Base-by-base conservation (phyloP, 2,329 filamentous ascomycete species). In the Diplodia mutila region DNA sequence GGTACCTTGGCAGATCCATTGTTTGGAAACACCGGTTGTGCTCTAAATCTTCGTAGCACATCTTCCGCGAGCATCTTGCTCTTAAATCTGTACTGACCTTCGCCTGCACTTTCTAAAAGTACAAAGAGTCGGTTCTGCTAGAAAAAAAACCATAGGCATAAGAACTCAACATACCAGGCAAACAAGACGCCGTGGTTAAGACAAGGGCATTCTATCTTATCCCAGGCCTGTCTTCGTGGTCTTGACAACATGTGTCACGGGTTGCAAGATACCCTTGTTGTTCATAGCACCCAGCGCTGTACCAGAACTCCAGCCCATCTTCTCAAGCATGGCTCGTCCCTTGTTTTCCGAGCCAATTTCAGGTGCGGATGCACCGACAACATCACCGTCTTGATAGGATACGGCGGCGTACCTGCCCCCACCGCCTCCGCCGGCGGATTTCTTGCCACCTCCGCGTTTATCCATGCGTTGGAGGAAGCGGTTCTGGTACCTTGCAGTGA, bases 291-390 rank as follows among this genome's bases (percentile, higher is more conserved):
- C 95, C 0, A 99, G 85, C 1, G 91, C 91, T 75, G 90, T 97
- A 5, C 95, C 95, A 64, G 85, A 90, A 69, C 87, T 91, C 94
- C 95, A 99, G 3, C 95, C 95, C 95, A 98, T 98, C 80, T 95
- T 98, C 81, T 97, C 93, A 70, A 99, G 81, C 88, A 99, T 91
- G 3, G 89, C 88, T 61, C 93, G 87, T 12, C 95, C 95, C 71
- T 88, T 92, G 76, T 97, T 98, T 65, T 91, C 91, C 4, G 84
- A 83, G 1, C 92, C 91, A 37, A 99, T 85, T 77, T 97, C 94
- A 12, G 93, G 91, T 1, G 94, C 94, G 57, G 89, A 87, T 1
- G 87, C 92, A 57, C 94, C 95, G 2, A 98, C 93, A 32, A 97
- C 83, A 71, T 98, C 94, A 21, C 95, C 95, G 73, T 98, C 91